Conservation (phyloP, 2,329 filamentous ascomycete genomes). For the Hymenoscyphus occultus region DNA sequence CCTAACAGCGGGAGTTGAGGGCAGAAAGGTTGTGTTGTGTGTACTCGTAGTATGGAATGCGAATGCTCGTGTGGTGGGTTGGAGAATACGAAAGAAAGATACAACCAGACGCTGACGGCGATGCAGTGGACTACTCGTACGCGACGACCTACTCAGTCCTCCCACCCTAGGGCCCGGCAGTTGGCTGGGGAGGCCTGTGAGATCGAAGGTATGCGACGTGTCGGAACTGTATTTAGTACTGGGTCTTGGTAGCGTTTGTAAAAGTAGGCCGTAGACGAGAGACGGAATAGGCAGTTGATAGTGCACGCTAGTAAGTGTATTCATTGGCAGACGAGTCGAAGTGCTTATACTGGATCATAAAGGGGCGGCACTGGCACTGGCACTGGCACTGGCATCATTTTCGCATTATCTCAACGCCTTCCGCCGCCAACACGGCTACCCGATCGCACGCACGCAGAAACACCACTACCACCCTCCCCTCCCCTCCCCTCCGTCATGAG, state of each 20-base stretch:
- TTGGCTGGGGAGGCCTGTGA: background rate
- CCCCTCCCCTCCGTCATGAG: background rate
- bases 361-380: background rate
- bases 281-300: background rate
- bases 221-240: background rate
- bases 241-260: background rate
- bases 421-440: background rate
- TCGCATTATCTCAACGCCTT: background rate
- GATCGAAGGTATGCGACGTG: conserved; percentile 1
- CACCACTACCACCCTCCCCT: background rate
- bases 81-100: too few species aligned
- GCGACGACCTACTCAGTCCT: background rate
- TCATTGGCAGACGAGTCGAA: background rate
- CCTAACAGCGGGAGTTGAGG: too few species aligned
- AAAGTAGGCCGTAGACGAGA: background rate
- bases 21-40: too few species aligned
- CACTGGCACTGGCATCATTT: background rate
- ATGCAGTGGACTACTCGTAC: too few species aligned
- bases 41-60: too few species aligned
- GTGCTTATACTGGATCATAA: background rate
- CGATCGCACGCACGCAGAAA: background rate
- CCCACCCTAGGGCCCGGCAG: background rate
- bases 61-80: too few species aligned
- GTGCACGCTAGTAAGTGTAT: background rate
- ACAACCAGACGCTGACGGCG: too few species aligned